phyloP scores from a whole-genome alignment of 129 eudicot genomes.

The Silybum marianum region DNA sequence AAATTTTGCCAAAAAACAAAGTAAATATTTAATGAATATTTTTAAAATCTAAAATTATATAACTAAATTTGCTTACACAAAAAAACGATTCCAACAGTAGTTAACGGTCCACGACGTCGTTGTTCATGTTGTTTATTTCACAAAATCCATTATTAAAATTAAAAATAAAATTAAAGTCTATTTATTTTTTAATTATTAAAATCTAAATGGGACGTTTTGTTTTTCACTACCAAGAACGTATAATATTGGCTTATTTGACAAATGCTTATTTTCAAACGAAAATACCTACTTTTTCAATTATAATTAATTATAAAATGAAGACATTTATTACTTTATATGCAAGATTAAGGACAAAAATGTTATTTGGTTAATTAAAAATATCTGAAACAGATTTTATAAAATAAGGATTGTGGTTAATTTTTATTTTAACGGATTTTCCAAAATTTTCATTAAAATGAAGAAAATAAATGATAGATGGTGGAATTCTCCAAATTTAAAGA shows the following conservation, averaged over 20 bases:
- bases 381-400: no score
- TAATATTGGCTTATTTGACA: not conserved
- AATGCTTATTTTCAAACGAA: not conserved
- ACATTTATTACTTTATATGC: no score
- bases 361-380: no score
- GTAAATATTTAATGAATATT: not conserved
- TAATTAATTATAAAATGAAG: no score
- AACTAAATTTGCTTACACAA: conserved; percentile 13
- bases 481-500: no score
- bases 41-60: not conserved
- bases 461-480: no score
- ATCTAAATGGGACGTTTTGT: not conserved
- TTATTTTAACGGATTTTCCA: no score
- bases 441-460: no score
- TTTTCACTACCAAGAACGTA: not conserved
- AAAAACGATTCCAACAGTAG: not conserved
- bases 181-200: not conserved
- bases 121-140: conserved; percentile 17
- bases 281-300: no score
- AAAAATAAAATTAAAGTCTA: not conserved
- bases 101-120: conserved; percentile 17
- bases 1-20: not conserved
- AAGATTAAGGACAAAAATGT: no score
- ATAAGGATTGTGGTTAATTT: no score
- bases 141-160: not conserved